Conservation (phyloP, 257 asterid genomes). For the Ilex asprella region DNA sequence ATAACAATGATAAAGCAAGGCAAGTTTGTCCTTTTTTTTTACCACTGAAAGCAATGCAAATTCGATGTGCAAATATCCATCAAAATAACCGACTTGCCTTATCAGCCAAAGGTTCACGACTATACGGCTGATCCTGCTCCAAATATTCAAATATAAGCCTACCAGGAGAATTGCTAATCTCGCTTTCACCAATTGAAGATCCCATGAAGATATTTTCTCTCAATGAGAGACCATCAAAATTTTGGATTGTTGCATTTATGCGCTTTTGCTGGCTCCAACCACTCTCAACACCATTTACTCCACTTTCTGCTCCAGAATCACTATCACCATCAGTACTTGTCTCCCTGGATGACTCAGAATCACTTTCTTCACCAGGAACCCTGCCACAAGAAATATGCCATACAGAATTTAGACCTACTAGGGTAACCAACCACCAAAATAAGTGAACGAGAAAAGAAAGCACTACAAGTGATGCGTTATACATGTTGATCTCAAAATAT, state of each 20-base stretch:
- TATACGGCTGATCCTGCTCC: conserved; percentile 70
- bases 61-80: too few relatives aligned
- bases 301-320: conserved; percentile 47
- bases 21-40: not conserved
- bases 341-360: conserved; percentile 68
- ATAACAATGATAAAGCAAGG: conserved; percentile 1
- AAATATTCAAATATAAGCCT: conserved; percentile 61
- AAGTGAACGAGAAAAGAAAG: not conserved
- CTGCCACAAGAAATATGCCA: conserved; percentile 22
- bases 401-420: too few relatives aligned
- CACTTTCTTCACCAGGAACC: conserved; percentile 83
- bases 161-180: conserved; percentile 55
- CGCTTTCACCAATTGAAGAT: conserved; percentile 38
- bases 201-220: conserved; percentile 28
- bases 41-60: conserved; percentile 7
- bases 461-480: not conserved
- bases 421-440: too few relatives aligned
- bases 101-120: conserved; percentile 85
- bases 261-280: conserved; percentile 33
- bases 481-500: not conserved
- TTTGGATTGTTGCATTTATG: conserved; percentile 22
- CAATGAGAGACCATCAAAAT: conserved; percentile 26
- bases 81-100: conserved; percentile 49
- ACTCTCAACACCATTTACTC: conserved; percentile 26
- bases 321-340: conserved; percentile 66